phyloP scores from a whole-genome alignment of 1,139 yeast genomes.

The Candida dubliniensis region DNA sequence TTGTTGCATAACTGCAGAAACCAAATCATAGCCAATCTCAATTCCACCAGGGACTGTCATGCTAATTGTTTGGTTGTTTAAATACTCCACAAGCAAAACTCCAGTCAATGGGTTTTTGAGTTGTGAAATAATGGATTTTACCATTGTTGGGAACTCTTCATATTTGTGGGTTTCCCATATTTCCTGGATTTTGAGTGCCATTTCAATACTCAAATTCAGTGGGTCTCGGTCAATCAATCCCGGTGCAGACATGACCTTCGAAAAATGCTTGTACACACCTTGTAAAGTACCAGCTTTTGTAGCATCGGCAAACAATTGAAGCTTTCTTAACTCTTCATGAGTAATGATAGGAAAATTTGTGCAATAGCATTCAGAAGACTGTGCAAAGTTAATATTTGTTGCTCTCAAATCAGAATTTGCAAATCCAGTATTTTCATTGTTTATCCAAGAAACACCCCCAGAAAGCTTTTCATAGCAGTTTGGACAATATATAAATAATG shows the following conservation, averaged over 20 bases:
- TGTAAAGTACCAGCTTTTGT: conserved; percentile 2
- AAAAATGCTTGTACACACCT: conserved; percentile 5
- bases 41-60: conserved; percentile 19
- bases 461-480: conserved; percentile 16
- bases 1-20: conserved; percentile 32
- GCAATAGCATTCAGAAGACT: conserved; percentile 2
- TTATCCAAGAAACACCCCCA: conserved; percentile 17
- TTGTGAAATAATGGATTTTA: background rate
- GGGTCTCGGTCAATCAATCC: conserved; percentile 1
- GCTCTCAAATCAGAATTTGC: conserved; percentile 19
- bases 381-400: background rate
- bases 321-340: conserved; percentile 2
- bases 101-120: background rate
- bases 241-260: conserved; percentile 1
- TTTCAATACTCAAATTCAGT: conserved; percentile 2
- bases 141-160: conserved; percentile 1
- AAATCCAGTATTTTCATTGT: conserved; percentile 20
- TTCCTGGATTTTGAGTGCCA: background rate
- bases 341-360: conserved; percentile 9
- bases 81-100: conserved; percentile 13
- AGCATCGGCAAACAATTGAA: conserved; percentile 7
- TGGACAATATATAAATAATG: conserved; percentile 19
- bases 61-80: conserved; percentile 21
- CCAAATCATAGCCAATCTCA: conserved; percentile 29
- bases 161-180: conserved; percentile 1